Percentiles rank a stretch among this genome's conserved stretches.
phyloP scores from a whole-genome alignment of 2,329 filamentous ascomycete species.

The Cytospora leucostoma region DNA sequence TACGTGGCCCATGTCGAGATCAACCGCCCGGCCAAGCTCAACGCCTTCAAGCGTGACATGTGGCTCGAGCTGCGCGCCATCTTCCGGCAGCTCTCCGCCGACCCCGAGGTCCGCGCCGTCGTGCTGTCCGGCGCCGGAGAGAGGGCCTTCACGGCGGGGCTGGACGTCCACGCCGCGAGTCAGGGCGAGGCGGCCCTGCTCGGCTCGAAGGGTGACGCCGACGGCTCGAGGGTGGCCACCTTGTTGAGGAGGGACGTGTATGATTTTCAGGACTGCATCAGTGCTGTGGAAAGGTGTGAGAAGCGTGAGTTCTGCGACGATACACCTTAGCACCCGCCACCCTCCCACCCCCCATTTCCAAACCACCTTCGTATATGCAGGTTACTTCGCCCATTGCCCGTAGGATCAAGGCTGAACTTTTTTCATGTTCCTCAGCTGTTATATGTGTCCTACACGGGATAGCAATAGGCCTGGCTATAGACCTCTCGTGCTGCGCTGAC shows the following conservation, averaged over 20 bases:
- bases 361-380: neutral
- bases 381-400: neutral
- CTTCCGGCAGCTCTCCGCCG: conserved; percentile 71
- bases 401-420: neutral
- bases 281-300: conserved; percentile 78
- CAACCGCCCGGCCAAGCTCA: conserved; percentile 83
- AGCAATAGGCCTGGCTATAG: conserved; percentile 75
- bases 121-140: conserved; percentile 80
- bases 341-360: neutral
- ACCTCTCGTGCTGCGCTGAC: conserved; percentile 70
- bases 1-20: conserved; percentile 91
- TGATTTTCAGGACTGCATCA: conserved; percentile 80
- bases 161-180: conserved; percentile 76
- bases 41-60: conserved; percentile 82
- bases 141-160: conserved; percentile 79
- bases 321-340: neutral
- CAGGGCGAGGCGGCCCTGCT: conserved; percentile 48
- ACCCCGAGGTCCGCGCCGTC: conserved; percentile 73
- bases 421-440: conserved; percentile 56
- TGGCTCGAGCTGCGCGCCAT: conserved; percentile 78
- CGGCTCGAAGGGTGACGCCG: conserved; percentile 40
- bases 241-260: conserved; percentile 67
- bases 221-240: conserved; percentile 66
- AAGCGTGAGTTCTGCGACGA: conserved; percentile 62
- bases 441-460: conserved; percentile 81